Conservation (phyloP, 1,284 basidiomycete species). For the Boletus sp. region DNA sequence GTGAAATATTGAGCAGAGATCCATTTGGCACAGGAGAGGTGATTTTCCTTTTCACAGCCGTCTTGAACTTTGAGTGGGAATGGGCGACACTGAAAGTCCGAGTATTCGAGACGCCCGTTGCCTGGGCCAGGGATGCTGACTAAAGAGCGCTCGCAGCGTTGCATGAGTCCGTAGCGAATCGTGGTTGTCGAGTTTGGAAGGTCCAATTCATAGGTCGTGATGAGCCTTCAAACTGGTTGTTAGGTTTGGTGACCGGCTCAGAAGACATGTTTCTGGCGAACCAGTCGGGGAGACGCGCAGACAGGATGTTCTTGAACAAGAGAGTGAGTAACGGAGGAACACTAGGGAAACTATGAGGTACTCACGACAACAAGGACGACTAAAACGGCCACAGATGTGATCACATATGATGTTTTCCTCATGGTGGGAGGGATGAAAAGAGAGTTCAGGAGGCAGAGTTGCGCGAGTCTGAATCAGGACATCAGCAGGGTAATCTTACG, state of each 20-base stretch:
- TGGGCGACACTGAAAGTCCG: slow-evolving; percentile 55
- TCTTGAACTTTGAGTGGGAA: slow-evolving; percentile 64
- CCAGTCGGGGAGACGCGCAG: slow-evolving; percentile 61
- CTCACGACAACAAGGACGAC: slow-evolving; percentile 52
- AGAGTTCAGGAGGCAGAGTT: neutral
- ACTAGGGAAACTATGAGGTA: slow-evolving; percentile 5
- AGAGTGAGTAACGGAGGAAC: neutral
- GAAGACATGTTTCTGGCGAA: slow-evolving; percentile 34
- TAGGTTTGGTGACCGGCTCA: slow-evolving; percentile 13
- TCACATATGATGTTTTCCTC: slow-evolving; percentile 62
- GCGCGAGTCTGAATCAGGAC: neutral
- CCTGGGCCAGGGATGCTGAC: slow-evolving; percentile 46
- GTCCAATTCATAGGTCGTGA: slow-evolving; percentile 47
- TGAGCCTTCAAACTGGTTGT: slow-evolving; percentile 48
- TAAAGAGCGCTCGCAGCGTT: slow-evolving; percentile 53
- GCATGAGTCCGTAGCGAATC: slow-evolving; percentile 54
- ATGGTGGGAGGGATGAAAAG: slow-evolving; percentile 34
- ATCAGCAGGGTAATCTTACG: neutral
- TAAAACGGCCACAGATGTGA: slow-evolving; percentile 53
- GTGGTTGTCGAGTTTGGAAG: slow-evolving; percentile 46
- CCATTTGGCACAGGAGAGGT: slow-evolving; percentile 63
- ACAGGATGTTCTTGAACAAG: slow-evolving; percentile 51
- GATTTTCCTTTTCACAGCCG: slow-evolving; percentile 58
- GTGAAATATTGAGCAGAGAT: slow-evolving; percentile 62
- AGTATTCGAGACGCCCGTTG: slow-evolving; percentile 46